Percentiles rank a stretch among this genome's conserved stretches.
Conservation (phyloP, 148 eudicot species). For the Camellia lanceoleosa region DNA sequence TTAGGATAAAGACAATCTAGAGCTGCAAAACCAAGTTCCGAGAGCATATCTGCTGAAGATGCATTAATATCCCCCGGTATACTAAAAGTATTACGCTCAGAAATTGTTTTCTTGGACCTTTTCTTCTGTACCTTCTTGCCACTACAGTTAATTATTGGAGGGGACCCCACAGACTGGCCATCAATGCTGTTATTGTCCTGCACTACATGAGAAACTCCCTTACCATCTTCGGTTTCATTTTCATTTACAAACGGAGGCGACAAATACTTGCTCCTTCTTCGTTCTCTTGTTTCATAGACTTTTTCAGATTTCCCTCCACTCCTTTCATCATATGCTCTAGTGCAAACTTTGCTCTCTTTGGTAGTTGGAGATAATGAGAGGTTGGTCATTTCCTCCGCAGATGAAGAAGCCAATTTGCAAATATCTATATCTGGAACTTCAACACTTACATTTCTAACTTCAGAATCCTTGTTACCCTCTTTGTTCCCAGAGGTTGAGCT, state of each 20-base stretch:
- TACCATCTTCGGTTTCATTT: conserved; percentile 20
- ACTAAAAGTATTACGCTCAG: conserved; percentile 12
- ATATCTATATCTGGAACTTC: conserved; percentile 14
- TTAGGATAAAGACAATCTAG: conserved; percentile 42
- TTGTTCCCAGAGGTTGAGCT: neutral
- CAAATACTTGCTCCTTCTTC: conserved; percentile 78
- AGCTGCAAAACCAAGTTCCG: conserved; percentile 50
- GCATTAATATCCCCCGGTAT: conserved; percentile 28
- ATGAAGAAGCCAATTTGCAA: conserved; percentile 16
- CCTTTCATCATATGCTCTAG: conserved; percentile 20
- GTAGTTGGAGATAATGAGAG: conserved; percentile 19
- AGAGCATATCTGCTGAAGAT: conserved; percentile 54
- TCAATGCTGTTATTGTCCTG: neutral
- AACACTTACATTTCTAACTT: conserved; percentile 17
- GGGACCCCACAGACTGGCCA: conserved; percentile 19
- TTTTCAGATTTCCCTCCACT: conserved; percentile 32
- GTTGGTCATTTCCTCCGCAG: conserved; percentile 12
- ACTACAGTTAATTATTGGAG: conserved; percentile 24
- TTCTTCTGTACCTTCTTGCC: conserved; percentile 32
- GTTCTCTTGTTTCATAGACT: conserved; percentile 45
- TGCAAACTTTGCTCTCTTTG: conserved; percentile 11
- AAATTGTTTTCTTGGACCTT: conserved; percentile 27
- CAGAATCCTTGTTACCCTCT: conserved; percentile 11
- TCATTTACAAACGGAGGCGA: conserved; percentile 50
- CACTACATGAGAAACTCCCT: conserved; percentile 2